These are phyloP conservation scores for Haplographium delicatum DNA, from an alignment of 495 filamentous ascomycete genomes.

Conservation along the genomic window DNA sequence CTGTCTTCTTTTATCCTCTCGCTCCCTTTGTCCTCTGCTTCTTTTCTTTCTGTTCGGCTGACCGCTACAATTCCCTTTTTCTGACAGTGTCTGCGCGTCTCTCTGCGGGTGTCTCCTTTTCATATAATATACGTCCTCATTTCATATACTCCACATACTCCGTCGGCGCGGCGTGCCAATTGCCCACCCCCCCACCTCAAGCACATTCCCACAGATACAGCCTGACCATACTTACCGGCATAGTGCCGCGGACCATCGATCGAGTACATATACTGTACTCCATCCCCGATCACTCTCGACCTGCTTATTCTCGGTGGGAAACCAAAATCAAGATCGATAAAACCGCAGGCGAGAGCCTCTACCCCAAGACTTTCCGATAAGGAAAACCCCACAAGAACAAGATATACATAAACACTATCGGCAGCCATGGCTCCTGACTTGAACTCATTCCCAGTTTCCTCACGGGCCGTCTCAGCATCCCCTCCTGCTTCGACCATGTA, in stretches of 20 bases:
- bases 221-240: not conserved
- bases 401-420: not conserved
- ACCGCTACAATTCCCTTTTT: no score
- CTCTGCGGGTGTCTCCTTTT: no score
- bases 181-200: no score
- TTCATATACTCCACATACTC: no score
- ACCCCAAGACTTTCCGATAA: not conserved
- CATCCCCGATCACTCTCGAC: not conserved
- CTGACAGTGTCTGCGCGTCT: no score
- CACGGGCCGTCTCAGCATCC: constrained; percentile 17
- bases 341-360: not conserved
- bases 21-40: no score
- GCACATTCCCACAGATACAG: no score
- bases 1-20: no score
- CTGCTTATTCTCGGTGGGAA: not conserved
- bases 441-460: constrained; percentile 43
- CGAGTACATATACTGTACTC: not conserved
- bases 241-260: not conserved
- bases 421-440: constrained; percentile 48
- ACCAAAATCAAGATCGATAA: not conserved
- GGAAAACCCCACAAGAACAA: not conserved
- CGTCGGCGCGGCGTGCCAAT: no score
- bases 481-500: constrained; percentile 22
- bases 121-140: no score
- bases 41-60: no score